phyloP scores from a whole-genome alignment of 2,329 filamentous ascomycete genomes.

The Salinomyces thailandicus region DNA sequence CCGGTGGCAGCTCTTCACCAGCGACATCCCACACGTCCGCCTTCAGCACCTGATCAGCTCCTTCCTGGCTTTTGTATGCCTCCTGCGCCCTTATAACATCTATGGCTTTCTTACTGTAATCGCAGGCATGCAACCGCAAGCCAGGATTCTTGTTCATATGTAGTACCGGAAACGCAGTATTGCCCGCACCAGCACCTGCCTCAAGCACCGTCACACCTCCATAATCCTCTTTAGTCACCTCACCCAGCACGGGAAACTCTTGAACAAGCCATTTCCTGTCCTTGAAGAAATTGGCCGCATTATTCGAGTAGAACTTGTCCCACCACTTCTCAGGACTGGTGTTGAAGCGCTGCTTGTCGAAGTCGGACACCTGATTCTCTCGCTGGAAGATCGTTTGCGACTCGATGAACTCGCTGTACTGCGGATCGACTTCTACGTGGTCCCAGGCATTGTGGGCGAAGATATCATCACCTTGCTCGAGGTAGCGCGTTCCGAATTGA shows the following conservation, averaged over 20 bases:
- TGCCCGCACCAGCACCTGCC: slow-evolving; percentile 89
- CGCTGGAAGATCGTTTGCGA: slow-evolving; percentile 78
- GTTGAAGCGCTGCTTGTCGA: slow-evolving; percentile 88
- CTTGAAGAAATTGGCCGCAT: slow-evolving; percentile 96
- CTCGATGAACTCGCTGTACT: slow-evolving; percentile 77
- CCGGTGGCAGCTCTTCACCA: slow-evolving; percentile 58
- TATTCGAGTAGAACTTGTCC: slow-evolving; percentile 98
- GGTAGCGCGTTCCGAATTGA: slow-evolving; percentile 81
- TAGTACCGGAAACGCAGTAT: slow-evolving; percentile 88
- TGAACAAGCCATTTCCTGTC: slow-evolving; percentile 94
- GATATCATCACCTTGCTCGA: slow-evolving; percentile 76
- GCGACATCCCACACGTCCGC: slow-evolving; percentile 94
- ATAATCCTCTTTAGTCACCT: slow-evolving; percentile 60
- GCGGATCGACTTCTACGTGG: slow-evolving; percentile 84
- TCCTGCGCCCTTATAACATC: slow-evolving; percentile 79
- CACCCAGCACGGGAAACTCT: slow-evolving; percentile 81
- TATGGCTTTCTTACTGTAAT: slow-evolving; percentile 92
- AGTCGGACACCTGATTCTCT: slow-evolving; percentile 77
- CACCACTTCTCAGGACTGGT: slow-evolving; percentile 88
- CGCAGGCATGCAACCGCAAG: slow-evolving; percentile 82
- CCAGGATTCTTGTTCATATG: slow-evolving; percentile 70
- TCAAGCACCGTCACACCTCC: slow-evolving; percentile 68
- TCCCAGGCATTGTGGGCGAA: slow-evolving; percentile 99
- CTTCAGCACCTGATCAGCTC: slow-evolving; percentile 46
- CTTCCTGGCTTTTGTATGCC: slow-evolving; percentile 51